These are phyloP conservation scores for Alternaria novae-zelandiae DNA, from an alignment of 2,329 filamentous ascomycete species.

Conservation along the genomic window DNA sequence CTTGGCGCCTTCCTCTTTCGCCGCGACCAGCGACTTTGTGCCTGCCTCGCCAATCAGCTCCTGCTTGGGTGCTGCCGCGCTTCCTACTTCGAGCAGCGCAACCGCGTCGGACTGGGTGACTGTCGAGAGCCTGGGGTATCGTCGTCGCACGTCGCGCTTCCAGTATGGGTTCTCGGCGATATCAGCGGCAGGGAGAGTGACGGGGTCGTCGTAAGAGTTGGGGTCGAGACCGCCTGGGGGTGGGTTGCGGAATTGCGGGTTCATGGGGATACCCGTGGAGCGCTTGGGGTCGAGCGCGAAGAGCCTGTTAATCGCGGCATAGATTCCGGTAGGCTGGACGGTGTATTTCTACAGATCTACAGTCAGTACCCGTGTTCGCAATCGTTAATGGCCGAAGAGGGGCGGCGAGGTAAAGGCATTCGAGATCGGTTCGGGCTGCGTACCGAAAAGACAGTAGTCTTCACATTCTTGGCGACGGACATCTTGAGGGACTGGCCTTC, in stretches of 20 bases:
- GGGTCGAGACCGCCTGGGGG: conserved; percentile 77
- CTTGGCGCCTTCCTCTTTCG: conserved; percentile 75
- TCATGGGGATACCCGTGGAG: conserved; percentile 89
- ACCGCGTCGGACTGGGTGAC: conserved; percentile 86
- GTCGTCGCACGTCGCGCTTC: conserved; percentile 87
- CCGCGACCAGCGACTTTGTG: conserved; percentile 74
- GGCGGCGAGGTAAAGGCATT: conserved; percentile 7
- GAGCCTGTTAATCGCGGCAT: conserved; percentile 79
- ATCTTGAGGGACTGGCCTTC: conserved; percentile 30
- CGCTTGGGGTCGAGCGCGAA: conserved; percentile 85
- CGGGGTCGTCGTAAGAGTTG: conserved; percentile 76
- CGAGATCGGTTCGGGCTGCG: conserved; percentile 11
- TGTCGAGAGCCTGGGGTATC: conserved; percentile 80
- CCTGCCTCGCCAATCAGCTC: conserved; percentile 79
- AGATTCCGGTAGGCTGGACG: conserved; percentile 85
- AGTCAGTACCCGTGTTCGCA: conserved; percentile 18
- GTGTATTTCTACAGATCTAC: conserved; percentile 81
- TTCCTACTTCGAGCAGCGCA: conserved; percentile 83
- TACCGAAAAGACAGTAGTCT: conserved; percentile 39
- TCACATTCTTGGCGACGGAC: conserved; percentile 38
- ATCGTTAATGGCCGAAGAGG: conserved; percentile 5
- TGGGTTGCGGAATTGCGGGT: conserved; percentile 90
- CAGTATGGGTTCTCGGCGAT: conserved; percentile 94
- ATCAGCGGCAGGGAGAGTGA: conserved; percentile 82
- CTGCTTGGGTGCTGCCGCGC: conserved; percentile 78